phyloP scores from a whole-genome alignment of 2,329 filamentous ascomycete species.

The Westerdykella sp. region DNA sequence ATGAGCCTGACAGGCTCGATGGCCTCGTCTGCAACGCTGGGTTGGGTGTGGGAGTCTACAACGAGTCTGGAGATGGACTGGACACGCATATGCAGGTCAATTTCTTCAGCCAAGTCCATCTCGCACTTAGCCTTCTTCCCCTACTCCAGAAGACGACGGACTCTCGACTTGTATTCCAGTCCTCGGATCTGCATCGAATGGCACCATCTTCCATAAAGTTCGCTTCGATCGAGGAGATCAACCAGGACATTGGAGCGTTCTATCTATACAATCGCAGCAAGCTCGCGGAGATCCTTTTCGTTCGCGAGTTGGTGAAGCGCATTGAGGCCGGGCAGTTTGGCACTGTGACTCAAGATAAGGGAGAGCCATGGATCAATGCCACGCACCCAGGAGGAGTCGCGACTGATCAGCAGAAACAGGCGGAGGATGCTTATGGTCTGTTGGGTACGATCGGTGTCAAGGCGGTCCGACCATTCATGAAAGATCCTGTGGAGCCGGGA shows the following conservation, averaged over 20 bases:
- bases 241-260: conserved; percentile 44
- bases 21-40: conserved; percentile 47
- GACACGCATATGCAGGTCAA: conserved; percentile 49
- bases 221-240: conserved; percentile 43
- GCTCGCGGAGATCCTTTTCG: conserved; percentile 45
- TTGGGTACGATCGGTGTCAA: conserved; percentile 43
- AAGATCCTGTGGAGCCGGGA: conserved; percentile 44
- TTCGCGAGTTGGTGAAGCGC: conserved; percentile 38
- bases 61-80: conserved; percentile 46
- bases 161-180: conserved; percentile 46
- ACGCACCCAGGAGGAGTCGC: conserved; percentile 46
- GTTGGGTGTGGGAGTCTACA: conserved; percentile 46
- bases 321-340: conserved; percentile 28
- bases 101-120: conserved; percentile 46
- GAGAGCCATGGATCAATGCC: conserved; percentile 45
- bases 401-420: conserved; percentile 46
- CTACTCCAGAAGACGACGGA: conserved; percentile 41
- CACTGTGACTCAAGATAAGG: conserved; percentile 25
- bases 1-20: conserved; percentile 41
- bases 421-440: conserved; percentile 46
- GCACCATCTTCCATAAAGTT: conserved; percentile 39
- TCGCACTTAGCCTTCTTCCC: conserved; percentile 44
- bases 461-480: conserved; percentile 44
- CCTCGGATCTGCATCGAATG: conserved; percentile 45
- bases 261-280: conserved; percentile 48